Evolutionary conservation across 495 filamentous ascomycete genomes (phyloP), one percentile per base, ranked within the genome.

Genomic region (Umbilicaria muhlenbergii): DNA sequence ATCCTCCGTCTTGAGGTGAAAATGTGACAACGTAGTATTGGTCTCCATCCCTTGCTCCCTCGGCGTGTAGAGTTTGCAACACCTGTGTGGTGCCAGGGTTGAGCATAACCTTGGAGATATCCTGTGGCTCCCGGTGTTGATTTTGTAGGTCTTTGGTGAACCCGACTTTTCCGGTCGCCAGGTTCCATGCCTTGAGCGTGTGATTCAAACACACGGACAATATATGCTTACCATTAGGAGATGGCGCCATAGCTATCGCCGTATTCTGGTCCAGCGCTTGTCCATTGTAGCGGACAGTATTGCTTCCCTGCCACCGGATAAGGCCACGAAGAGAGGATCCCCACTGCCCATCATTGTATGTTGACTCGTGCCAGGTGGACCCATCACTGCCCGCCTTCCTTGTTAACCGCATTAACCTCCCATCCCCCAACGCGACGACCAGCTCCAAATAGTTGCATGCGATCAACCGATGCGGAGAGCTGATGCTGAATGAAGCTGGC

Each of bases 151-250:
- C 87, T 53, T 72, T 74, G 12, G 77, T 75, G 39, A 78, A 72
- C 0, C 80, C 73, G 37, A 83, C 70, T 54, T 75, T 79, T 41
- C 86, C 86, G 28, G 71, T 81, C 2, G 70, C 62, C 14, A 85
- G 64, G 51, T 89, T 89, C 89, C 88, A 94, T 21, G 85, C 75
- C 53, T 83, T 79, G 53, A 99, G 60, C 2, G 75, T 80, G 52
- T 96, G 87, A 49, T 96, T 83, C 34, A 95, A 58, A 51, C 80
- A 89, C 21, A 91, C 74, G 0, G 86, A 86, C 52, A 92, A 91
- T 1, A 92, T 69, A 53, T 87, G 69, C 1, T 73, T 77, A 16
- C 73, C 69, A 49, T 79, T 73, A 17, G 79, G 74, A 36, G 80
- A 77, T 31, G 70, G 66, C 34, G 69, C 65, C 43, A 86, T 75